Base-by-base conservation (phyloP, 1,284 basidiomycete genomes). In the Ceratobasidium sp. region DNA sequence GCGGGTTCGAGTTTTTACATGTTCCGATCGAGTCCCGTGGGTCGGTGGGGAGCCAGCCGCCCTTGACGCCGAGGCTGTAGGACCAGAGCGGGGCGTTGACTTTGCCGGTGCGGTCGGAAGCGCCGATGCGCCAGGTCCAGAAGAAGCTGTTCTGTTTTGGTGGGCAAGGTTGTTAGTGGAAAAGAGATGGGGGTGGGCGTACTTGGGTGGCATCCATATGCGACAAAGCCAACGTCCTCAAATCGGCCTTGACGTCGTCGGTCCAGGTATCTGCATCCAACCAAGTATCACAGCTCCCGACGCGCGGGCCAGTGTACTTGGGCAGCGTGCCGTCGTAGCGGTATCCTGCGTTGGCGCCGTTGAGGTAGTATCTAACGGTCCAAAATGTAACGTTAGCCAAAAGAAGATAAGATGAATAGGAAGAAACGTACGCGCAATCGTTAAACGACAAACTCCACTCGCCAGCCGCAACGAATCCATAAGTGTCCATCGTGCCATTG, bases 41-140 rank as follows among this genome's bases (percentile, higher is more conserved):
- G 85, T 98, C 94, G 7, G 82, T 86, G 10, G 96, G 96, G 87
- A 96, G 92, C 94, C 94, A 98, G n/a, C 94, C 95, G 57, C 87
- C 91, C 81, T 93, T 85, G 64, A 96, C 87, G 70, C 96, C 96
- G 74, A 97, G 92, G 81, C 90, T 87, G 86, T 97, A 97, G 52
- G 94, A 94, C 96, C 96, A 97, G 79, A 93, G 91, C 6, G 96
- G 96, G 67, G 94, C 88, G 83, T 93, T 91, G 57, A 95, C 89
- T 38, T 71, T 77, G 76, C 82, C 81, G 40, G 82, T 79, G 44
- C 77, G 84, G 12, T 87, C 87, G 10, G 92, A 93, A 81, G 92
- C 89, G 68, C 91, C 93, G 75, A 87, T 88, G 85, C 95, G 96
- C 96, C 96, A 98, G 2, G 95, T 97, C 96, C 96, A 98, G 90